Evolutionary conservation across 2,329 filamentous ascomycete genomes (phyloP), one percentile per base, ranked within the genome.

Genomic region (Apiospora kogelbergensis): DNA sequence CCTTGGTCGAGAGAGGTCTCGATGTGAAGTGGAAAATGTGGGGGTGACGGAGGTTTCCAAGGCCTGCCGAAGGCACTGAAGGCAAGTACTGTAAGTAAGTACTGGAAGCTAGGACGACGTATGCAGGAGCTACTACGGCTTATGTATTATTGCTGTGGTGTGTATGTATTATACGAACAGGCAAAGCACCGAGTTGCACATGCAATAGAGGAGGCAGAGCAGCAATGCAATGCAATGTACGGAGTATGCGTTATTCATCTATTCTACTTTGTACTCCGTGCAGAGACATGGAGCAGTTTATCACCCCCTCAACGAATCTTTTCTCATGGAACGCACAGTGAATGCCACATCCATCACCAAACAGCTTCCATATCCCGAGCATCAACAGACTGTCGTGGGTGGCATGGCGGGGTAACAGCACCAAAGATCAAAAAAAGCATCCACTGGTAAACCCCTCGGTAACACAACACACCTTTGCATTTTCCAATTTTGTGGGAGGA

Each of bases 21-120:
- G 63, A 65, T 65, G 63, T 45, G 63, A 65, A 45, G 44, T 65
- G 63, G 63, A 40, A 65, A 65, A 45, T 65, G 63, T 65, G 63
- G 63, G 63, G 63, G 22, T 26, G 63, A 45, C 6, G 63, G 40
- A 65, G 30, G 63, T 45, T 45, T 45, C 63, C 10, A 65, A 45
- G 30, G 53, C 53, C 53, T 60, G n/a, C 26, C 20, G 17, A 17
- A 3, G 13, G 42, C 42, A 33, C 26, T 44, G 17, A 17, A 3
- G 13, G 42, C 42, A 17, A 7, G 26, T 60, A 60, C 6, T n/a
- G 53, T 37, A 60, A 2, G n/a, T 24, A 48, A 9, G n/a, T 48
- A 48, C 48, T n/a, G 53, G n/a, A 60, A 2, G n/a, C n/a, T 24
- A 9, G n/a, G 24, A 48, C 48, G 24, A 7, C 17, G 26, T 33